phyloP scores from a whole-genome alignment of 208 protist species.

The Strigomonas culicis region DNA sequence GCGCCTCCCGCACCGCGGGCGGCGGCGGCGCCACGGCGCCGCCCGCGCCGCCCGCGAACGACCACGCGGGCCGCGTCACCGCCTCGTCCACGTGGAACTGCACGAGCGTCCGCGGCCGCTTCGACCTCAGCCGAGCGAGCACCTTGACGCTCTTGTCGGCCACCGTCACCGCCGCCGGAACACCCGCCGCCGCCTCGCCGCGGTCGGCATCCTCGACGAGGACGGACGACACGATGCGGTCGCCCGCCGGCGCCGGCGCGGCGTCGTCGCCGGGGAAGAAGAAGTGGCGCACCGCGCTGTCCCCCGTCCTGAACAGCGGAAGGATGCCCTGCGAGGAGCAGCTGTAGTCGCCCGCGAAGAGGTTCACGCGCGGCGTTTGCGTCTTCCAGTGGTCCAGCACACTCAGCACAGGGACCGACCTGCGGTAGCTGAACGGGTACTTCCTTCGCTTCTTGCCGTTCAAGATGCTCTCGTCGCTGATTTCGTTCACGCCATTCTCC shows the following conservation, averaged over 20 bases:
- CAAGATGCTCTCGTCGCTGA: slow-evolving; percentile 8
- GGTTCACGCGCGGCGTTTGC: slow-evolving; percentile 17
- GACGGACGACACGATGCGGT: not conserved
- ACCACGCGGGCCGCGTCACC: not conserved
- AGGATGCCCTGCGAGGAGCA: slow-evolving; percentile 21
- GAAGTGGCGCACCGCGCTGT: not conserved
- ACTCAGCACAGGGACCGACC: not conserved
- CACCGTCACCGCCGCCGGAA: not conserved
- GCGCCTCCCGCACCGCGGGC: slow-evolving; percentile 12
- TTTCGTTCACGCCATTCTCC: not conserved
- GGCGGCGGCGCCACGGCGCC: slow-evolving; percentile 4
- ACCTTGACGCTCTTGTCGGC: not conserved
- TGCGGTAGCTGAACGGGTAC: slow-evolving; percentile 16
- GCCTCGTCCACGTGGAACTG: not conserved
- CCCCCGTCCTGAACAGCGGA: slow-evolving; percentile 22
- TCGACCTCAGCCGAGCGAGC: not conserved
- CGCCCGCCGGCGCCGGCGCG: too few species aligned
- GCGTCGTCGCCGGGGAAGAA: not conserved
- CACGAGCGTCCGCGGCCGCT: not conserved
- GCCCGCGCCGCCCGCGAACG: not conserved
- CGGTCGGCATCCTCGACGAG: slow-evolving; percentile 7
- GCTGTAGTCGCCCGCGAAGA: slow-evolving; percentile 31
- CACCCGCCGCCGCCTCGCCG: not conserved
- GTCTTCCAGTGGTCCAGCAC: slow-evolving; percentile 5
- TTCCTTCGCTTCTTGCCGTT: slow-evolving; percentile 10